Base-by-base conservation (phyloP, 768 basidiomycete genomes). In the Scleroderma bovista region DNA sequence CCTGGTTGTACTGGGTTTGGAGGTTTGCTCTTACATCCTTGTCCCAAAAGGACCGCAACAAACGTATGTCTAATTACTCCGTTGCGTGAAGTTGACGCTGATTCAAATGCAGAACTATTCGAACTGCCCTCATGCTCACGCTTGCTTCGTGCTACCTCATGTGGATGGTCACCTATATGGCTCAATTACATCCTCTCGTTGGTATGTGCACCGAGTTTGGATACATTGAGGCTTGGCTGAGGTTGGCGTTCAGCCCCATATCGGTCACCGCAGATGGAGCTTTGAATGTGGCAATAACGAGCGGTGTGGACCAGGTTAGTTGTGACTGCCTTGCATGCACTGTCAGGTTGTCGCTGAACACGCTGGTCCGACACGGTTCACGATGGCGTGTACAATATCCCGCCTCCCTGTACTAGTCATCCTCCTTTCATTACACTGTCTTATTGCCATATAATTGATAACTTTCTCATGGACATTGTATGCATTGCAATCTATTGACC, bases 101-200 rank as follows among this genome's bases (percentile, higher is more conserved):
- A 37, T 43, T 42, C 24, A 16, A 13, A 24, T 24, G 19, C 67
- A 98, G 94, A 51, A 79, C 93, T 46, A 78, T 93, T 55, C 86
- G 94, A 57, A 87, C 92, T 2, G 78, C 77, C 54, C 63, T 92
- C 43, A 75, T 91, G 72, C 79, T 98, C 53, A 78, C 88, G 2
- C 68, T 97, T 16, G 73, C 81, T 3, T 86, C 79, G 48, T 94
- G 90, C 69, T 98, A 93, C 72, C 79, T 98, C 59, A 85, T 97
- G 83, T 98, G 94, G 94, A 86, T 86, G 72, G 81, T 95, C 62
- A 93, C 94, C n/a, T 98, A 95, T 69, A 76, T 96, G 65, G 93
- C 93, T 1, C 94, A 98, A 63, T 68, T 96, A 45, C 84, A 97
- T 63, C 94, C 94, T 33, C 76, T 98, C 45, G 83, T 95, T 61